Evolutionary conservation across 2,329 filamentous ascomycete species (phyloP), one percentile per base, ranked within the genome.

Genomic region (Neonectria hederae): DNA sequence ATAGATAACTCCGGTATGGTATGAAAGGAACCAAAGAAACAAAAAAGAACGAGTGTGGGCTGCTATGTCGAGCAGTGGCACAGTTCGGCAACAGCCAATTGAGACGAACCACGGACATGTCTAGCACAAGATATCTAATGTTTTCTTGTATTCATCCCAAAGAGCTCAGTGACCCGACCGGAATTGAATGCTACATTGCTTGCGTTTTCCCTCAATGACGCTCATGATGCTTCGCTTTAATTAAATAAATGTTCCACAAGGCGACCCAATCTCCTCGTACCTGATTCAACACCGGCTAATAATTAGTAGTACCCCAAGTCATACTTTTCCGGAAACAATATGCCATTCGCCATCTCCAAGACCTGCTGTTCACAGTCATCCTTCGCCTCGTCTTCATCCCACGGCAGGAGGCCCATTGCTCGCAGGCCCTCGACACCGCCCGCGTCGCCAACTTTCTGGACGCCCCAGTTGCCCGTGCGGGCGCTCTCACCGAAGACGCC

Each of bases 391-490:
- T 77, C 74, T 59, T 80, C 79, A 32, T 81, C 79, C 76, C 78
- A 83, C 0, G 80, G 79, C 55, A 80, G 60, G 54, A 83, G 42
- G 0, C 81, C 81, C 79, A 82, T 81, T 1, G 80, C 78, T 19
- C 79, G 71, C 58, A 82, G 67, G 13, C 76, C 81, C 3, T 80
- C 78, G 21, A 79, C 74, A 0, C 79, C 79, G 5, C 81, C 81
- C 1, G 79, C 76, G 19, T 80, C 78, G 58, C 75, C 75, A 13
- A 82, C 76, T 19, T 80, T 77, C 59, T 75, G 75, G 13, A 77
- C 77, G 2, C 78, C 80, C 0, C 79, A 76, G 13, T 77, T 70
- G 9, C 77, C 77, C 24, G 73, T 52, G 32, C 78, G 76, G n/a
- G 69, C 65, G 54, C 75, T 78, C 63, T 80, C 79, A 5, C 77